Conservation (phyloP, 331 rosid genomes). For the Stylosanthes scabra region DNA sequence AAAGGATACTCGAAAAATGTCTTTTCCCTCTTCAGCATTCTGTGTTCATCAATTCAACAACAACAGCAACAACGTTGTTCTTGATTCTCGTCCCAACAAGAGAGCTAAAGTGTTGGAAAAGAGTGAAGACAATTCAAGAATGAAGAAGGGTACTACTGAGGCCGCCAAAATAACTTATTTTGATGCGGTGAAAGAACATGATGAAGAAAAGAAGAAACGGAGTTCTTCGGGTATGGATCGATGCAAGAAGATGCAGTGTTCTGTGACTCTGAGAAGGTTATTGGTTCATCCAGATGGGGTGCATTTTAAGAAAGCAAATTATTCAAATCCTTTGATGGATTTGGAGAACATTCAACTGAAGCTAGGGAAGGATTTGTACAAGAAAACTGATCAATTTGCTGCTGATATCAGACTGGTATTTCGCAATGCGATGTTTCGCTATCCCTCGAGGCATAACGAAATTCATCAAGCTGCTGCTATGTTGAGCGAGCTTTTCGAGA, state of each 20-base stretch:
- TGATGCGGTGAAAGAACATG: too few species aligned
- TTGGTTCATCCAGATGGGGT: not conserved
- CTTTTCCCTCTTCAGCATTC: too few species aligned
- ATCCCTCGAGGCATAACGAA: not conserved
- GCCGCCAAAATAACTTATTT: too few species aligned
- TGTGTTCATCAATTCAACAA: too few species aligned
- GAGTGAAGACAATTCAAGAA: too few species aligned
- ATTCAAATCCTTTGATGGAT: not conserved
- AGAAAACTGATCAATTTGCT: not conserved
- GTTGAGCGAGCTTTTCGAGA: not conserved
- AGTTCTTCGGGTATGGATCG: not conserved
- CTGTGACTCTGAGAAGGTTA: not conserved
- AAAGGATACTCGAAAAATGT: too few species aligned
- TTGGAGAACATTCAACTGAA: not conserved
- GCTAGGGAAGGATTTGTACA: constrained; percentile 9
- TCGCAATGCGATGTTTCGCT: not conserved
- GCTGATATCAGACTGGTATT: not conserved
- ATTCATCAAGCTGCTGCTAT: not conserved
- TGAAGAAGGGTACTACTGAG: too few species aligned
- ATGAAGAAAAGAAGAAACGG: too few species aligned
- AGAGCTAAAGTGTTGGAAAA: too few species aligned
- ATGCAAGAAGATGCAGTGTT: not conserved
- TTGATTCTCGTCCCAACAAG: too few species aligned
- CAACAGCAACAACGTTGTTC: too few species aligned
- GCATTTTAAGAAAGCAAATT: not conserved